phyloP scores from a whole-genome alignment of 2,329 filamentous ascomycete species.

The Basipetospora chlamydospora region DNA sequence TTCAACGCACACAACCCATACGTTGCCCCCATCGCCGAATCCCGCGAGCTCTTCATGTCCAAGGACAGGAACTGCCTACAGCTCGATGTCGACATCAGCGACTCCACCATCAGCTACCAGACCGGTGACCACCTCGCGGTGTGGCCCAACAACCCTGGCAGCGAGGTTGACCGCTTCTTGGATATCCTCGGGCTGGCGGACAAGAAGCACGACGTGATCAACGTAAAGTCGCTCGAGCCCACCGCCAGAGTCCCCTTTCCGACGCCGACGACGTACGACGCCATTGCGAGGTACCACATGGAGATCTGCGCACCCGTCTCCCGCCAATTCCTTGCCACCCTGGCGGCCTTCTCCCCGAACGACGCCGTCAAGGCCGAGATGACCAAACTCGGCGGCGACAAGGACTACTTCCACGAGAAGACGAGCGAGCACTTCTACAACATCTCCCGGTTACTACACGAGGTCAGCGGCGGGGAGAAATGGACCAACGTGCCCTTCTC shows the following conservation, averaged over 20 bases:
- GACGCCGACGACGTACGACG: conserved; percentile 90
- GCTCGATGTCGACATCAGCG: conserved; percentile 83
- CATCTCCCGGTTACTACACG: conserved; percentile 70
- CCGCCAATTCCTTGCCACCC: conserved; percentile 78
- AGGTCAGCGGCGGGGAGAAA: conserved; percentile 54
- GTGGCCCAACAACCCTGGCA: conserved; percentile 91
- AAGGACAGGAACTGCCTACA: conserved; percentile 92
- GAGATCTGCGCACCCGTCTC: conserved; percentile 93
- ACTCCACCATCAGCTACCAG: conserved; percentile 81
- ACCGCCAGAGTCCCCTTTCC: conserved; percentile 97
- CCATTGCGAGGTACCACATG: conserved; percentile 86
- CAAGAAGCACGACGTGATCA: conserved; percentile 72
- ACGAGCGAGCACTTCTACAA: conserved; percentile 73
- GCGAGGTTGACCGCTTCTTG: conserved; percentile 83
- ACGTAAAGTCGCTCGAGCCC: conserved; percentile 80
- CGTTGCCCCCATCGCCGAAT: conserved; percentile 85
- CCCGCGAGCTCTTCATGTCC: conserved; percentile 77
- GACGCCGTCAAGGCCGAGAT: conserved; percentile 79
- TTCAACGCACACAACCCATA: conserved; percentile 96
- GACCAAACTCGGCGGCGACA: conserved; percentile 77
- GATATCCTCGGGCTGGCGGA: conserved; percentile 58
- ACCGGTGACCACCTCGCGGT: conserved; percentile 95
- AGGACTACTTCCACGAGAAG: conserved; percentile 86
- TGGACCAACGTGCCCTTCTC: conserved; percentile 88
- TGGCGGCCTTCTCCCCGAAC: conserved; percentile 79